Base-by-base conservation (phyloP, 495 filamentous ascomycete species). In the Neurospora intermedia region DNA sequence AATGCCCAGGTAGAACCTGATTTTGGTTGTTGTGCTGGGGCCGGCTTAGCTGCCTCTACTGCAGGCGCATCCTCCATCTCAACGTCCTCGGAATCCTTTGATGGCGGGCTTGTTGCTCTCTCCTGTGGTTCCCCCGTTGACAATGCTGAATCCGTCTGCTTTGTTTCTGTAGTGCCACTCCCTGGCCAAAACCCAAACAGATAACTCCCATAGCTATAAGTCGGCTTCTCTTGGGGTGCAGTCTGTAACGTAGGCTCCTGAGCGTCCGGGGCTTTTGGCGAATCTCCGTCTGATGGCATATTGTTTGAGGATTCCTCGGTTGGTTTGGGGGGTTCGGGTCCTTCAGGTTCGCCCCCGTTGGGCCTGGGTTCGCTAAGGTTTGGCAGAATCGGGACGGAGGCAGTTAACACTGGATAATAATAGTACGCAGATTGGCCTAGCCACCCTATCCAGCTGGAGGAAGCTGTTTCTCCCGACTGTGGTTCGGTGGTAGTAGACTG, bases 1-100 rank as follows among this genome's bases (percentile, higher is more conserved):
- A 96, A 96, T 1, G 91, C 93, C 93, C 93, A 96, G 2, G 90
- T 92, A 8, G 92, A 92, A 23, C 90, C 86, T 73, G 85, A 88
- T 41, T 80, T 81, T 23, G 80, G 78, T 27, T 66, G 75, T 18
- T 81, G 80, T 59, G 75, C 71, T 23, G 79, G 69, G 10, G 70
- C 35, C 3, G 48, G 23, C 3, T 46, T 69, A 18, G 73, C 46
- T 8, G 69, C 42, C 73, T 76, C 71, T 62, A 74, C 71, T 11
- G 80, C 73, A 20, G 82, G 81, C 43, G 78, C 80, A 69, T 85
- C 81, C 43, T 82, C 74, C 79, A 85, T 84, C 4, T 78, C 74
- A 38, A 77, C 77, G 69, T 82, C 80, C 70, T 80, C 77, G 9
- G 75, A 73, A 43, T 82, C 78, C 11, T 84, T 80, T 10, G 69